These are phyloP conservation scores for Colletotrichum sidae DNA, from an alignment of 2,329 filamentous ascomycete species.

Conservation along the genomic window DNA sequence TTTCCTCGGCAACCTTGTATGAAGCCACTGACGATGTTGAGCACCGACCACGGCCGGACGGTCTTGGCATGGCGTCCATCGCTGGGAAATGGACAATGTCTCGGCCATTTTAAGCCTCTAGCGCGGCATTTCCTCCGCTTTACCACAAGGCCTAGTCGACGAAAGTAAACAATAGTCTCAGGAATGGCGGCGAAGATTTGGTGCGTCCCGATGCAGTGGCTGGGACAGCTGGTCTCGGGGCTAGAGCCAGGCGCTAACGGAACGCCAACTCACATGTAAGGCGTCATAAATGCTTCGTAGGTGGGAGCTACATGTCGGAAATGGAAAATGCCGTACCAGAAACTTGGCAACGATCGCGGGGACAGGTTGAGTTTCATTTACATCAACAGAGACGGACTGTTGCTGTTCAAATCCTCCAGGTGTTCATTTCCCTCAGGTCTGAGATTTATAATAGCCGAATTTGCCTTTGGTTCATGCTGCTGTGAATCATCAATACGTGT, in stretches of 20 bases:
- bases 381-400: not conserved
- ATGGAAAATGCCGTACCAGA: slow-evolving; percentile 4
- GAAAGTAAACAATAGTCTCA: slow-evolving; percentile 1
- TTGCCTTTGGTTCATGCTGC: too few relatives aligned
- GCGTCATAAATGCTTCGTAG: slow-evolving; percentile 11
- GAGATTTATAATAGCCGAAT: not conserved
- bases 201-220: slow-evolving; percentile 11
- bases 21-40: slow-evolving; percentile 31
- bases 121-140: slow-evolving; percentile 1
- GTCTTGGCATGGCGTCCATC: slow-evolving; percentile 27
- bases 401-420: not conserved
- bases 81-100: slow-evolving; percentile 3
- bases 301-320: slow-evolving; percentile 1
- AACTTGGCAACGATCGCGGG: not conserved
- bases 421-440: not conserved
- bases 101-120: not conserved
- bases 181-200: not conserved
- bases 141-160: not conserved
- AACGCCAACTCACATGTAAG: slow-evolving; percentile 5
- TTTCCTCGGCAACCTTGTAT: not conserved
- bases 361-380: not conserved
- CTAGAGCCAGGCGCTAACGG: slow-evolving; percentile 11
- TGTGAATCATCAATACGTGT: too few relatives aligned
- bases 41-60: slow-evolving; percentile 2
- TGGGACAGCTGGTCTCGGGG: not conserved